Evolutionary conservation across 1,284 basidiomycete genomes (phyloP).

Genomic region (Heterobasidion irregulare): DNA sequence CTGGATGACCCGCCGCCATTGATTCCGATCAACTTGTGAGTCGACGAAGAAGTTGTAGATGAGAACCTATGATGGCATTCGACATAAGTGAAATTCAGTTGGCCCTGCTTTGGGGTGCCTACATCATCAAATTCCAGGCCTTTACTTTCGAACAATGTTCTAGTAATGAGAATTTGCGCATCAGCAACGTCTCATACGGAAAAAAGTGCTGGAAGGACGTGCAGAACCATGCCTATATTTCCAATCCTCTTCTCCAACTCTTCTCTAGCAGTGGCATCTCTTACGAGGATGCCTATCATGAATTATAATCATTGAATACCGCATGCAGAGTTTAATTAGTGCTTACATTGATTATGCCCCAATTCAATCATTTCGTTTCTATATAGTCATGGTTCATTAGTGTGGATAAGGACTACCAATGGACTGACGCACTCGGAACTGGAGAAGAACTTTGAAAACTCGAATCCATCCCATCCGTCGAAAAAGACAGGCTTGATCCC

Average conservation of each 20-base stretch:
- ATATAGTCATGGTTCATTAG: background rate
- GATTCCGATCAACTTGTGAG: slow-evolving; percentile 36
- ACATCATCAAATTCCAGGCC: slow-evolving; percentile 71
- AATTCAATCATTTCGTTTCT: background rate
- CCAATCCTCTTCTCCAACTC: slow-evolving; percentile 47
- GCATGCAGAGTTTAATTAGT: background rate
- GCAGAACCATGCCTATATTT: slow-evolving; percentile 57
- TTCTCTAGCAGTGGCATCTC: slow-evolving; percentile 43
- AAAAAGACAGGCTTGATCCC: slow-evolving; percentile 57
- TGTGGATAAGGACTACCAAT: slow-evolving; percentile 6
- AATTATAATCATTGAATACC: background rate
- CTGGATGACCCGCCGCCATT: slow-evolving; percentile 58
- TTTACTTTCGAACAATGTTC: slow-evolving; percentile 69
- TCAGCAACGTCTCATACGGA: background rate
- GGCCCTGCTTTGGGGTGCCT: slow-evolving; percentile 10
- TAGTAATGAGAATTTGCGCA: slow-evolving; percentile 15
- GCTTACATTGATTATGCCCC: background rate
- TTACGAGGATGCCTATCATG: slow-evolving; percentile 55
- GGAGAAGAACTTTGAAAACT: slow-evolving; percentile 36
- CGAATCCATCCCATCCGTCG: slow-evolving; percentile 44
- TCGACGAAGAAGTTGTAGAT: slow-evolving; percentile 68
- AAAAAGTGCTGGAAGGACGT: slow-evolving; percentile 13
- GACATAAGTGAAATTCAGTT: background rate
- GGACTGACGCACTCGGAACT: slow-evolving; percentile 34
- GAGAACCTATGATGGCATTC: slow-evolving; percentile 38